Evolutionary conservation across 805 yeast genomes (phyloP).

Genomic region (Sugiyamaella lignohabitans): DNA sequence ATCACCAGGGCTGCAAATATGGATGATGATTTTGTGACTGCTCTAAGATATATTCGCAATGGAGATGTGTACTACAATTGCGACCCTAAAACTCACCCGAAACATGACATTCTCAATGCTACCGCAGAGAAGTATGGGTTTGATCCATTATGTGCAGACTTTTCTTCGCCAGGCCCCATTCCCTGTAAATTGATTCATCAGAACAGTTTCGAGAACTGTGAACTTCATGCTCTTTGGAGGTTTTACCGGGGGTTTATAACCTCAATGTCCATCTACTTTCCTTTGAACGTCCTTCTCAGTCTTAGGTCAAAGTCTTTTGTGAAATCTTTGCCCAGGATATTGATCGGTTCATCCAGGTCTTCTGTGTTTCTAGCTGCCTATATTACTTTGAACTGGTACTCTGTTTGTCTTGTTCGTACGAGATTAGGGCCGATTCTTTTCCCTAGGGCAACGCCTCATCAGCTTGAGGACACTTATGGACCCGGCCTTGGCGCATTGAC

Average conservation of each 20-base stretch:
- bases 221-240: constrained; percentile 42
- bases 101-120: constrained; percentile 30
- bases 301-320: constrained; percentile 21
- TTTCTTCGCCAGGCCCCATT: constrained; percentile 30
- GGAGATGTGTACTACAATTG: constrained; percentile 36
- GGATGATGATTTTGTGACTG: constrained; percentile 37
- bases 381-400: constrained; percentile 42
- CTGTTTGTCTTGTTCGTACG: constrained; percentile 40
- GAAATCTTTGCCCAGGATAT: constrained; percentile 14
- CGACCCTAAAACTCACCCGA: constrained; percentile 17
- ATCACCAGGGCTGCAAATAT: constrained; percentile 44
- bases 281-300: constrained; percentile 35
- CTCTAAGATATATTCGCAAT: constrained; percentile 31
- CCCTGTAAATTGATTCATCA: constrained; percentile 40
- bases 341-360: constrained; percentile 34
- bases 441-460: constrained; percentile 32
- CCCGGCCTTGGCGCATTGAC: constrained; percentile 37
- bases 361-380: constrained; percentile 40
- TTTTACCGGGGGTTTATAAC: constrained; percentile 38
- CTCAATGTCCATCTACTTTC: constrained; percentile 38
- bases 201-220: constrained; percentile 37
- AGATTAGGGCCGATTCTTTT: constrained; percentile 37
- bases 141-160: constrained; percentile 33
- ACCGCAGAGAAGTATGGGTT: constrained; percentile 33
- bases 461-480: constrained; percentile 37